Evolutionary conservation across 1,284 basidiomycete genomes (phyloP).

Genomic region (Ustilago loliicola): DNA sequence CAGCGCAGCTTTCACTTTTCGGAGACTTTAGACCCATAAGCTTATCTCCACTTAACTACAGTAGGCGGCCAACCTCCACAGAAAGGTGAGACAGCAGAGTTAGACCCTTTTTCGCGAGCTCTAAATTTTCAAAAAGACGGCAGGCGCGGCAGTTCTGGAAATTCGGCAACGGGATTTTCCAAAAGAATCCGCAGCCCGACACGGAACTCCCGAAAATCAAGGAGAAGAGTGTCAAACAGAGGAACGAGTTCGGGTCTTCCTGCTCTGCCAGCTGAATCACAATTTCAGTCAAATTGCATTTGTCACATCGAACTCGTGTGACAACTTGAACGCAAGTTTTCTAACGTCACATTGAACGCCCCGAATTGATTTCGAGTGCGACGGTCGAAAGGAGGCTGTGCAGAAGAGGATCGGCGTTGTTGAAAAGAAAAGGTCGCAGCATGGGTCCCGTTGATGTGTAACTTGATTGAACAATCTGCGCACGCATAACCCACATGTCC

Average conservation of each 20-base stretch:
- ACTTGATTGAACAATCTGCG: neutral
- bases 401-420: neutral
- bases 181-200: neutral
- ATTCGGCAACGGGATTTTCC: slow-evolving; percentile 1
- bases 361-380: neutral
- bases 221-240: too few species aligned
- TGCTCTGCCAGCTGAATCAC: slow-evolving; percentile 6
- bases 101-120: slow-evolving; percentile 9
- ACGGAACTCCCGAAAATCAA: neutral
- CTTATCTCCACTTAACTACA: slow-evolving; percentile 6
- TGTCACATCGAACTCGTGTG: neutral
- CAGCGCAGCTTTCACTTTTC: neutral
- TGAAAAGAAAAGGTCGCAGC: neutral
- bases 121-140: slow-evolving; percentile 1
- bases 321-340: neutral
- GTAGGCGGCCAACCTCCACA: neutral
- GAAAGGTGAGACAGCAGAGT: neutral
- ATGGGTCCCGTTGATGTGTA: neutral
- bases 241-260: neutral
- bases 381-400: neutral
- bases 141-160: neutral
- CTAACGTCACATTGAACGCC: neutral
- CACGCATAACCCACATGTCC: too few species aligned
- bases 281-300: neutral
- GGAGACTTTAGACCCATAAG: slow-evolving; percentile 7